These are phyloP conservation scores for Gaeumannomyces sp. DNA, from an alignment of 2,329 filamentous ascomycete species.

Conservation along the genomic window DNA sequence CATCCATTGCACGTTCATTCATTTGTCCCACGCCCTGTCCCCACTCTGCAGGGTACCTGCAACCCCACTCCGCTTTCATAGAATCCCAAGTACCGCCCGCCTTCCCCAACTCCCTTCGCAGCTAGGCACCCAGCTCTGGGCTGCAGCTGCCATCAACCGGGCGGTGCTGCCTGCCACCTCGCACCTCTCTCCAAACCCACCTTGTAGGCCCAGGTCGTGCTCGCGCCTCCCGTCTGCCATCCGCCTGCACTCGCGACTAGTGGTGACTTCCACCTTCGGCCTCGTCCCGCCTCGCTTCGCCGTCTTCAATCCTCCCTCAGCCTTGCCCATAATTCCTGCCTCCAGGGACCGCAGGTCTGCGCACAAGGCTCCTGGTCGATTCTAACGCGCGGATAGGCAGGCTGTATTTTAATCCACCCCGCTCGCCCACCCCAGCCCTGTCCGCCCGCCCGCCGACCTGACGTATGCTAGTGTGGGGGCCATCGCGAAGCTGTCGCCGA, in stretches of 20 bases:
- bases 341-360: background rate
- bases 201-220: background rate
- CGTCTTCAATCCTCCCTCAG: background rate
- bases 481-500: constrained; percentile 40
- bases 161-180: background rate
- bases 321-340: background rate
- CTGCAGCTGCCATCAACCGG: background rate
- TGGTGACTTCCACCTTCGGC: constrained; percentile 1
- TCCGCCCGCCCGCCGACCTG: background rate
- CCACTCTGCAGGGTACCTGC: background rate
- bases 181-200: background rate
- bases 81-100: background rate
- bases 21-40: background rate
- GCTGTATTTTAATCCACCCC: background rate
- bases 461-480: constrained; percentile 52
- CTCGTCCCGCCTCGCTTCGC: background rate
- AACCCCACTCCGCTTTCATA: background rate
- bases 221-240: background rate
- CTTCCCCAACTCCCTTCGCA: background rate
- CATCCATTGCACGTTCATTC: background rate
- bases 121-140: background rate
- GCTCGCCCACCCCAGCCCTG: background rate
- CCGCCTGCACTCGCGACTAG: background rate
- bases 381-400: background rate
- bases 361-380: background rate